Evolutionary conservation across 2,329 filamentous ascomycete species (phyloP).

Genomic region (Zasmidium cellare): DNA sequence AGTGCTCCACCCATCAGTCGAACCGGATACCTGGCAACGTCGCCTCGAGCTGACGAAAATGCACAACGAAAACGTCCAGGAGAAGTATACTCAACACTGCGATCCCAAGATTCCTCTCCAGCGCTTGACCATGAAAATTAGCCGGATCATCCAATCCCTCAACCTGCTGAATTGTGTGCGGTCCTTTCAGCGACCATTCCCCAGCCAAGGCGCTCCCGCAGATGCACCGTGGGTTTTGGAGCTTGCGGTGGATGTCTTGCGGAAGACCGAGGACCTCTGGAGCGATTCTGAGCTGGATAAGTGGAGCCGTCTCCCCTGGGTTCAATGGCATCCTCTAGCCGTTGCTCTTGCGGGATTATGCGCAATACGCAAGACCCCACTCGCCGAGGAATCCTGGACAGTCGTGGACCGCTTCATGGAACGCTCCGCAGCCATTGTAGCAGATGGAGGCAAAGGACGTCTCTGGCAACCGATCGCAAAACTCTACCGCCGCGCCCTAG

Average conservation of each 20-base stretch:
- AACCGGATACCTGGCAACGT: slow-evolving; percentile 4
- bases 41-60: background rate
- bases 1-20: slow-evolving; percentile 4
- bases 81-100: background rate
- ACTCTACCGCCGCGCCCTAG: background rate
- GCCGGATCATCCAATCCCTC: background rate
- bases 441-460: background rate
- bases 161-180: background rate
- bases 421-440: background rate
- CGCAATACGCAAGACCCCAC: background rate
- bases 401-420: background rate
- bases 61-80: background rate
- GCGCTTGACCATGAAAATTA: background rate
- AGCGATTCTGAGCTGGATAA: background rate
- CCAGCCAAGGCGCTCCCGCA: background rate
- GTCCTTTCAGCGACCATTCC: background rate
- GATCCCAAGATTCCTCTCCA: background rate
- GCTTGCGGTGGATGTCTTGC: background rate
- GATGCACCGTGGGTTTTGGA: background rate
- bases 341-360: background rate
- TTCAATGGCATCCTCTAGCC: background rate
- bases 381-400: background rate
- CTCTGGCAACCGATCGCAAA: background rate
- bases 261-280: background rate
- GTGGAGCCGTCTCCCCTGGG: background rate